These are phyloP conservation scores for Neurospora pannonica DNA, from an alignment of 495 filamentous ascomycete genomes.

Conservation along the genomic window DNA sequence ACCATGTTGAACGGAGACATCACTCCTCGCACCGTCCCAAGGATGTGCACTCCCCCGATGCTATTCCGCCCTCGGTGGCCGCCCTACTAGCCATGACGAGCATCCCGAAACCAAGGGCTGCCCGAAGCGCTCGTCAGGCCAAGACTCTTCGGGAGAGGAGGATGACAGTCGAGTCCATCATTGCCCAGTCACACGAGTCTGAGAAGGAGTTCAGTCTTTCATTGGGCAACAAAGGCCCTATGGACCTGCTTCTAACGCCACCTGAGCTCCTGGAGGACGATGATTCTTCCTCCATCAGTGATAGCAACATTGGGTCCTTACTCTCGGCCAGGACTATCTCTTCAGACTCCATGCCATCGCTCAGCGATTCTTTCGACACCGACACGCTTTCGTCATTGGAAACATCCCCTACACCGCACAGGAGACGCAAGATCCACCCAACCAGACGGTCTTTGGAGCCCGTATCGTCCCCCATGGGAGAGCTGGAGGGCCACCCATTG, in stretches of 20 bases:
- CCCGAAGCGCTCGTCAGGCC: slow-evolving; percentile 15
- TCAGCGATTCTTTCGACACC: slow-evolving; percentile 32
- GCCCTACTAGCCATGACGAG: slow-evolving; percentile 50
- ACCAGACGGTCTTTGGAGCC: slow-evolving; percentile 36
- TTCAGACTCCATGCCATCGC: slow-evolving; percentile 39
- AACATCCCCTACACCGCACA: slow-evolving; percentile 25
- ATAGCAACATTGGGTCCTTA: slow-evolving; percentile 32
- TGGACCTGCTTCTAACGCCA: slow-evolving; percentile 45
- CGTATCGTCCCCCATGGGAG: slow-evolving; percentile 32
- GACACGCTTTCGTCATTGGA: slow-evolving; percentile 32
- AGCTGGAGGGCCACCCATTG: slow-evolving; percentile 36
- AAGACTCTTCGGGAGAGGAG: slow-evolving; percentile 19
- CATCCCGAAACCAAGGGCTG: slow-evolving; percentile 40
- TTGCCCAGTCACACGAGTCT: slow-evolving; percentile 37
- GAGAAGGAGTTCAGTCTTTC: slow-evolving; percentile 41
- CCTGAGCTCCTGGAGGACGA: slow-evolving; percentile 46
- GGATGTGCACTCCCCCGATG: slow-evolving; percentile 37
- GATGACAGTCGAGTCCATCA: slow-evolving; percentile 42
- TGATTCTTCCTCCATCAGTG: slow-evolving; percentile 29
- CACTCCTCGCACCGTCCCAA: slow-evolving; percentile 14
- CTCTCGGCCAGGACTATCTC: slow-evolving; percentile 36
- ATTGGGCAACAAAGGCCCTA: slow-evolving; percentile 32
- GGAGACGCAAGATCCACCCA: slow-evolving; percentile 25
- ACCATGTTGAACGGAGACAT: background rate
- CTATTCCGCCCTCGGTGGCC: slow-evolving; percentile 48